These are phyloP conservation scores for Waltergamsia citrina DNA, from an alignment of 2,329 filamentous ascomycete genomes.

Conservation along the genomic window DNA sequence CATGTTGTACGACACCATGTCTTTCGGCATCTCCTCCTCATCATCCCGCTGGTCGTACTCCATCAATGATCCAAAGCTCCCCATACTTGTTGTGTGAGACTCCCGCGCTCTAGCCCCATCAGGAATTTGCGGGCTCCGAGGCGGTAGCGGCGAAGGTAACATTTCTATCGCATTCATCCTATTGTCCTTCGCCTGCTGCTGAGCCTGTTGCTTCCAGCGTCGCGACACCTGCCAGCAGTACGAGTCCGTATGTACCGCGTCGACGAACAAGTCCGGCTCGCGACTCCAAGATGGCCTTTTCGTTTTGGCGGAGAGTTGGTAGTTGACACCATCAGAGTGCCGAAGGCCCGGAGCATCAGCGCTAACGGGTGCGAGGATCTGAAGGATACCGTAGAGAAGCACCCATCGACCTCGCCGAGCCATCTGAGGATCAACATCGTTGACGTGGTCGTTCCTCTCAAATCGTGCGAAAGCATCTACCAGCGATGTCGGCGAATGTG, in stretches of 20 bases:
- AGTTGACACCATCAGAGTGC: conserved; percentile 41
- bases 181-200: conserved; percentile 7
- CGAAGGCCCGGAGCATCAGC: conserved; percentile 46
- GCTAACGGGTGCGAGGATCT: conserved; percentile 48
- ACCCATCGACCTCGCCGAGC: conserved; percentile 52
- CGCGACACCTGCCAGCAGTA: conserved; percentile 31
- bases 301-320: conserved; percentile 46
- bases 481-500: conserved; percentile 39
- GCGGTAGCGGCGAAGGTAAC: neutral
- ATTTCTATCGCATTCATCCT: conserved; percentile 5
- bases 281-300: conserved; percentile 44
- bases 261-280: conserved; percentile 16
- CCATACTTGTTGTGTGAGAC: too few relatives aligned
- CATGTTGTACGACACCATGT: too few relatives aligned
- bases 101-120: too few relatives aligned
- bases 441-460: conserved; percentile 42
- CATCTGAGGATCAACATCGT: conserved; percentile 40
- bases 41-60: too few relatives aligned
- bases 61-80: too few relatives aligned
- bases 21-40: too few relatives aligned
- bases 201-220: conserved; percentile 21
- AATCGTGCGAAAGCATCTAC: conserved; percentile 46
- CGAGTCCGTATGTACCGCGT: conserved; percentile 38
- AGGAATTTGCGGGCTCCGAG: neutral
- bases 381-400: conserved; percentile 49